Percentiles rank a stretch among this genome's conserved stretches.
phyloP scores from a whole-genome alignment of 345 rosid species.

The Pistacia vera region DNA sequence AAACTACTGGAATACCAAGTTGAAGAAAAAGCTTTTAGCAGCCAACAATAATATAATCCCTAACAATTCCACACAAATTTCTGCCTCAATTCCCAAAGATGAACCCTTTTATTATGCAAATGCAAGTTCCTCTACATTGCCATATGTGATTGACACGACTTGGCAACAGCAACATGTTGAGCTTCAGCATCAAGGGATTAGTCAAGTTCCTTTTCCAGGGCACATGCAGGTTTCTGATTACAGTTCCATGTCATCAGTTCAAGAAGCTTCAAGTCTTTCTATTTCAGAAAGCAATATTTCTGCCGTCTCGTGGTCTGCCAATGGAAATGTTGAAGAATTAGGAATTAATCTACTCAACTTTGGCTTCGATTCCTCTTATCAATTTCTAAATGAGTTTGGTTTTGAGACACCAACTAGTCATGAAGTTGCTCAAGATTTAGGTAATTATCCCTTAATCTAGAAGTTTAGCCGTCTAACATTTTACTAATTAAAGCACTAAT shows the following conservation, averaged over 20 bases:
- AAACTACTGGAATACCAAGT: constrained; percentile 56
- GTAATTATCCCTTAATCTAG: background rate
- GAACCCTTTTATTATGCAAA: background rate
- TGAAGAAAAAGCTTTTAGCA: constrained; percentile 41
- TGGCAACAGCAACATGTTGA: constrained; percentile 16
- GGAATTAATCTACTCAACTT: background rate
- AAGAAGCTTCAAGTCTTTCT: constrained; percentile 11
- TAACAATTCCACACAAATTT: background rate
- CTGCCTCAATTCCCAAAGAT: background rate
- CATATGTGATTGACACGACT: background rate
- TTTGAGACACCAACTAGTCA: background rate
- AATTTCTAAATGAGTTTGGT: constrained; percentile 16
- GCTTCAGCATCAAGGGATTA: background rate
- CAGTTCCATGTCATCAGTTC: background rate
- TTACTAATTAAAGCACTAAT: background rate
- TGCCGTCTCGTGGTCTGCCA: constrained; percentile 1
- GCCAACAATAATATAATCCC: background rate
- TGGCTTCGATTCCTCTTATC: constrained; percentile 14
- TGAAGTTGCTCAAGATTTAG: constrained; percentile 3
- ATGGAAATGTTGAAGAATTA: background rate
- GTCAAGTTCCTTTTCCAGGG: background rate
- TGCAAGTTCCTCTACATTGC: background rate
- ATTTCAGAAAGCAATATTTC: constrained; percentile 5
- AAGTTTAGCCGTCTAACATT: background rate
- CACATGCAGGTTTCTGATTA: too few species aligned